Evolutionary conservation across 306 rosid species (phyloP), one percentile per base, ranked within the genome.

Genomic region (Pueraria montana): DNA sequence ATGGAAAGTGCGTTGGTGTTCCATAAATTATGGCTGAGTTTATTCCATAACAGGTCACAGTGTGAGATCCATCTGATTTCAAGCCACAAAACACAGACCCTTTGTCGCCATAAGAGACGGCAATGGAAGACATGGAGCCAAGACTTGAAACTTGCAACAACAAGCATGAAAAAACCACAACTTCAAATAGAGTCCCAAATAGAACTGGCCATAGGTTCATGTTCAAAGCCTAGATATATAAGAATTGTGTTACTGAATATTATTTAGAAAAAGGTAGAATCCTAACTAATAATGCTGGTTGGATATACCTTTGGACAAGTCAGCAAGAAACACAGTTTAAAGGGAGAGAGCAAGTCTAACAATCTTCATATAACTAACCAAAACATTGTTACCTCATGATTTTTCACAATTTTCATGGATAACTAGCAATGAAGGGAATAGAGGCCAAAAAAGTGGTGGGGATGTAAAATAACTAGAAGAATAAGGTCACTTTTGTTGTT

Each of bases 121-220:
- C 96, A 83, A 90, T 79, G 84, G 94, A 86, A 84, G 99, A 89
- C 98, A 95, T 92, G 81, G 99, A 93, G 46, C 99, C 99, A 74
- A 95, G 84, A 82, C 98, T 91, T 21, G 88, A 89, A 67, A 88
- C 93, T 52, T 75, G 73, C 50, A 68, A 50, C 79, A 88, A 84
- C 45, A 89, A 76, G 66, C 83, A 86, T 78, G 92, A 85, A 27
- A 94, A 65, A 83, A 90, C 77, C 64, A 84, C 65, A 73, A 91
- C 38, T 59, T 72, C 27, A 80, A 79, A 8, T 18, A 82, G 26
- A 88, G 46, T 34, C 23, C 84, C 78, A 73, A 77, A 75, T 82
- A 77, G 75, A 73, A 77, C 82, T 82, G 79, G 78, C 86, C 88
- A 81, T 40, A 67, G 78, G 79, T 62, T 81, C 82, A 86, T 83